A percentile compares a stretch with the other conserved stretches of the same genome.
Conservation (phyloP, 495 filamentous ascomycete species). For the Trypethelium eluteriae region DNA sequence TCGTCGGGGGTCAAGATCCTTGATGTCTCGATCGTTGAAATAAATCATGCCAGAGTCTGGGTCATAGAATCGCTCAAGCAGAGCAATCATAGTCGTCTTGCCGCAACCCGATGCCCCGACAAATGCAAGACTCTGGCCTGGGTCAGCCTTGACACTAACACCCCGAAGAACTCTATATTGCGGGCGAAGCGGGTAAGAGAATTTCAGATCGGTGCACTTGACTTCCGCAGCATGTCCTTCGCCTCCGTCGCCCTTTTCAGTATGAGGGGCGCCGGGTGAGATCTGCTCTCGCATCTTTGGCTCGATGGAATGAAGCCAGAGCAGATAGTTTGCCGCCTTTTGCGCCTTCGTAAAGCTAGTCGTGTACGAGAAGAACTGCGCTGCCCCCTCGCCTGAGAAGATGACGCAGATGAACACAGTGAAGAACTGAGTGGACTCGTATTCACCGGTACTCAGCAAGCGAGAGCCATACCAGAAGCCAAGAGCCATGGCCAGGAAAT, state of each 20-base stretch:
- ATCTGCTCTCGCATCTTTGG: conserved; percentile 13
- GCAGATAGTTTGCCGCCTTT: conserved; percentile 21
- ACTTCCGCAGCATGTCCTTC: conserved; percentile 15
- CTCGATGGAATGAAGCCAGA: conserved; percentile 20
- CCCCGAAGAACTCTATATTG: conserved; percentile 19
- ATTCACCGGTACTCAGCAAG: conserved; percentile 22
- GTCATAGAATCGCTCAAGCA: conserved; percentile 74
- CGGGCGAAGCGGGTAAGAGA: conserved; percentile 23
- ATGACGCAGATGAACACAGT: conserved; percentile 23
- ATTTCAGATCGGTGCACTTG: conserved; percentile 24
- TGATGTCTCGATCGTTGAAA: conserved; percentile 23
- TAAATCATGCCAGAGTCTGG: conserved; percentile 23
- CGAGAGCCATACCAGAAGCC: conserved; percentile 28
- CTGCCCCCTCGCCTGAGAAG: conserved; percentile 23
- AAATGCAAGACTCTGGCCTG: conserved; percentile 71
- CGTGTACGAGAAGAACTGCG: conserved; percentile 22
- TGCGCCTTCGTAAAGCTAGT: conserved; percentile 23
- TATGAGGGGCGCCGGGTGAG: background rate
- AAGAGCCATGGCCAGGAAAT: conserved; percentile 22
- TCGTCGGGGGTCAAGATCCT: conserved; percentile 18
- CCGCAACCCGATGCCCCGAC: conserved; percentile 79
- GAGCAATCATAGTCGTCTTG: conserved; percentile 72
- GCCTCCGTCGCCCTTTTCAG: conserved; percentile 7
- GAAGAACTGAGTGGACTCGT: conserved; percentile 23
- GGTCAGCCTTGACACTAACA: conserved; percentile 44